phyloP scores from a whole-genome alignment of 2,329 filamentous ascomycete species.

The Alternaria panax region DNA sequence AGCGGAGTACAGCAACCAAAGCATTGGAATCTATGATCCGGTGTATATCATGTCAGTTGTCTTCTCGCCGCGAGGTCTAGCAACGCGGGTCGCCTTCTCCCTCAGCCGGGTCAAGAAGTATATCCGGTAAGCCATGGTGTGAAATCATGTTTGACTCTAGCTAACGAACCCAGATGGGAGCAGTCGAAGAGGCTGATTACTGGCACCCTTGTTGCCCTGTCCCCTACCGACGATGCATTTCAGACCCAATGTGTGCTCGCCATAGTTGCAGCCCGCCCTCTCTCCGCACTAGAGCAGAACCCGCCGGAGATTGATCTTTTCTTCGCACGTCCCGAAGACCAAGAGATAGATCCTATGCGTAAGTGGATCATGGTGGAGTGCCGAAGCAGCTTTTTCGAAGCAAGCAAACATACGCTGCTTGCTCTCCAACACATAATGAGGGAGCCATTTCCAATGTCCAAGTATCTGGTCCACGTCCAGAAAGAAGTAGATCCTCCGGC shows the following conservation, averaged over 20 bases:
- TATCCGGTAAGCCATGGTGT: conserved; percentile 56
- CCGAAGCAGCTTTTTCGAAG: conserved; percentile 77
- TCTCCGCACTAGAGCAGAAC: conserved; percentile 68
- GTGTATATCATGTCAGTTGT: conserved; percentile 72
- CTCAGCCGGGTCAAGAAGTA: conserved; percentile 68
- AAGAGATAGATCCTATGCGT: conserved; percentile 71
- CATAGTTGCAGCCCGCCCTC: conserved; percentile 72
- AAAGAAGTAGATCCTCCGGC: conserved; percentile 58
- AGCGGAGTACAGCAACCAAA: conserved; percentile 49
- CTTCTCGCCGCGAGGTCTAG: conserved; percentile 68
- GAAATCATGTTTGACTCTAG: not conserved
- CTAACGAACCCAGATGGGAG: conserved; percentile 58
- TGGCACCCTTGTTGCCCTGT: conserved; percentile 64
- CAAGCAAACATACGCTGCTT: conserved; percentile 73
- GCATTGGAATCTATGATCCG: conserved; percentile 53
- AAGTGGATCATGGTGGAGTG: conserved; percentile 83
- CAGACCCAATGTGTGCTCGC: conserved; percentile 71
- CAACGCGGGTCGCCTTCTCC: conserved; percentile 74
- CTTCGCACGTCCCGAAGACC: conserved; percentile 67
- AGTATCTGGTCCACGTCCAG: conserved; percentile 65
- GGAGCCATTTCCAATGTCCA: conserved; percentile 68
- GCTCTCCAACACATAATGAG: conserved; percentile 71
- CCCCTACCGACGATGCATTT: conserved; percentile 68
- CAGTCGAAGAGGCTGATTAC: conserved; percentile 65
- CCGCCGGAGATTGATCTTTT: conserved; percentile 79